Evolutionary conservation across 2,329 filamentous ascomycete genomes (phyloP), one percentile per base, ranked within the genome.

Genomic region (Monilinia laxa): DNA sequence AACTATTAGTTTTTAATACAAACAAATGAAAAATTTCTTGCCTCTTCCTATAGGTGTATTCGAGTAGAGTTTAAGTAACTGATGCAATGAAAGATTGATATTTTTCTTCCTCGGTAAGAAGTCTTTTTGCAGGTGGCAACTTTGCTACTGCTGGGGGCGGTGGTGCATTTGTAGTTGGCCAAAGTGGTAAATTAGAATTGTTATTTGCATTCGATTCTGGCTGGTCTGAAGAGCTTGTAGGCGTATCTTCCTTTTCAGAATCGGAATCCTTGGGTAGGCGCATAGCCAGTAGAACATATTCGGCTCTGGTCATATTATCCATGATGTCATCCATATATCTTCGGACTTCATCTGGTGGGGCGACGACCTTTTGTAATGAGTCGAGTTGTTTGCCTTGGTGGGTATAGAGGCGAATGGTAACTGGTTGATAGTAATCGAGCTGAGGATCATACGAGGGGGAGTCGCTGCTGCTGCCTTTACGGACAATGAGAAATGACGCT

Each of bases 401-500:
- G 0, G 85, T 81, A 66, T 82, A 83, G 31, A 90, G 77, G 23
- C 86, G 83, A 63, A 90, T 83, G 0, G 84, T 89, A 38, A 93
- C 83, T 2, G 91, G 90, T 71, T 93, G 89, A 75, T 92, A 94
- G 77, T 90, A 92, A 73, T 92, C 87, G 16, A 89, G 78, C 11
- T 81, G 79, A 0, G 85, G 85, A 69, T 89, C 85, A n/a, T 84
- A 85, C 66, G 84, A 82, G 67, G 87, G 86, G 71, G 72, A 74
- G 49, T 90, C 87, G 1, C 86, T 84, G n/a, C 80, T 81, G 71
- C 87, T 88, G 40, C 88, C 90, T 76, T 89, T 89, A 59, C 90
- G 87, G 7, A 91, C 89, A 68, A 93, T 87, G 14, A 95, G 80
- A 74, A 94, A 95, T 0, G 90, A 93, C 3, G 88, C 88, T 54